A percentile compares a stretch with the other conserved stretches of the same genome.
phyloP scores from a whole-genome alignment of 495 filamentous ascomycete species.

The Aspergillus carlsbadensis region DNA sequence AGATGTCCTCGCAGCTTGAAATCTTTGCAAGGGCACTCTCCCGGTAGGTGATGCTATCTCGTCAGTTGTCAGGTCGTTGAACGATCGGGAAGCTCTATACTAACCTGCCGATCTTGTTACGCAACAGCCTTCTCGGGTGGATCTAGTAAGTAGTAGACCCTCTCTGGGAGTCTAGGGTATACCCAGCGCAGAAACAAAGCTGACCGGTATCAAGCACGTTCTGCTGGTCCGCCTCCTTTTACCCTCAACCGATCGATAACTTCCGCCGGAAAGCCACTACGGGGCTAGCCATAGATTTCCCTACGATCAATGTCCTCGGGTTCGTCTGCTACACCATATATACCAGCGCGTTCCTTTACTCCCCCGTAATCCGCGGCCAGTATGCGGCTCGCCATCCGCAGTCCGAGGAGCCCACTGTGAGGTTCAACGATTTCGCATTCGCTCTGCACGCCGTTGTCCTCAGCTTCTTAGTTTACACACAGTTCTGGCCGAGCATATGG shows the following conservation, averaged over 20 bases:
- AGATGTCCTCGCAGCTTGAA: constrained; percentile 32
- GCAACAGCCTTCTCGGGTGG: constrained; percentile 40
- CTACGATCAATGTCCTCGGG: constrained; percentile 76
- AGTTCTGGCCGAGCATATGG: constrained; percentile 73
- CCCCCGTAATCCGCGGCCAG: constrained; percentile 70
- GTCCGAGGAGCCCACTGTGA: constrained; percentile 74
- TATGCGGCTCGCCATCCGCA: constrained; percentile 79
- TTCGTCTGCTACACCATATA: constrained; percentile 79
- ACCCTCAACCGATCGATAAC: constrained; percentile 84
- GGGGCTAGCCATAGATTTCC: constrained; percentile 85
- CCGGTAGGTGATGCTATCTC: constrained; percentile 31
- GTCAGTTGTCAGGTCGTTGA: background rate
- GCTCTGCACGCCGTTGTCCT: constrained; percentile 74
- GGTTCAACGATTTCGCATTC: constrained; percentile 87
- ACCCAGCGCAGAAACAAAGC: background rate
- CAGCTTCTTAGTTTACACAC: constrained; percentile 63
- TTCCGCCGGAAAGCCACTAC: constrained; percentile 69
- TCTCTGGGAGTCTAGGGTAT: background rate
- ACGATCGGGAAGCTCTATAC: constrained; percentile 2
- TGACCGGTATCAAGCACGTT: constrained; percentile 42
- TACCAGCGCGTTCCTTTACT: constrained; percentile 72
- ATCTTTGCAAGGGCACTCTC: constrained; percentile 43
- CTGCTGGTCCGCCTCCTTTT: constrained; percentile 88
- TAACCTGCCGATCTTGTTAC: constrained; percentile 6
- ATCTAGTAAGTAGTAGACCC: constrained; percentile 38